Evolutionary conservation across 345 rosid genomes (phyloP), one percentile per base, ranked within the genome.

Genomic region (Eucalyptus globulus): DNA sequence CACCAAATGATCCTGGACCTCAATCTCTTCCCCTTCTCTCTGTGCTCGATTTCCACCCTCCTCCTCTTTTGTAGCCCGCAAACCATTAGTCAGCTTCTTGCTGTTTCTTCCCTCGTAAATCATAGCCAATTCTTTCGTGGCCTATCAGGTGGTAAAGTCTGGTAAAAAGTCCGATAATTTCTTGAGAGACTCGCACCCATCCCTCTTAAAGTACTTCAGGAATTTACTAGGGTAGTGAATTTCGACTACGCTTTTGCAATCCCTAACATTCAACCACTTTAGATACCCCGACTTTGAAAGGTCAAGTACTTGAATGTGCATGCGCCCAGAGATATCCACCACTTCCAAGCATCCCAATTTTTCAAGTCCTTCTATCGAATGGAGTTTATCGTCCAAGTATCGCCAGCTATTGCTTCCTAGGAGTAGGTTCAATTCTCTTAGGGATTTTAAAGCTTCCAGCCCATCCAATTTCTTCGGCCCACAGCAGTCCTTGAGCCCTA

Each of bases 401-500:
- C 40, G 40, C 40, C 40, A 37, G 37, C 37, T 37, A 37, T 37
- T 37, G 37, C 37, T 37, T 37, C 37, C 37, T 37, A 37, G 37
- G 37, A 37, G 37, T 37, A 40, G 43, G 43, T 40, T 1, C 4
- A 54, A 54, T 2, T 0, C 0, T 54, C 27, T 24, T 26, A 58
- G 4, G n/a, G n/a, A 58, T 58, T 58, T 58, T 26, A 58, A 58
- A 11, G 7, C n/a, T 26, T 2, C n/a, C 14, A 58, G 27, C 11
- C n/a, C n/a, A 26, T 5, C n/a, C 7, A 58, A 26, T 58, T 26
- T 3, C 65, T 54, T 54, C 27, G 3, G n/a, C 65, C 14, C n/a
- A 5, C 5, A 0, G 3, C 65, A 58, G 0, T 0, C 2, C 4
- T 0, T 0, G 2, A 24, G 14, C 1, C 0, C 0, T 58, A 58